Evolutionary conservation across 495 filamentous ascomycete species (phyloP).

Genomic region (Oleoguttula mirabilis): DNA sequence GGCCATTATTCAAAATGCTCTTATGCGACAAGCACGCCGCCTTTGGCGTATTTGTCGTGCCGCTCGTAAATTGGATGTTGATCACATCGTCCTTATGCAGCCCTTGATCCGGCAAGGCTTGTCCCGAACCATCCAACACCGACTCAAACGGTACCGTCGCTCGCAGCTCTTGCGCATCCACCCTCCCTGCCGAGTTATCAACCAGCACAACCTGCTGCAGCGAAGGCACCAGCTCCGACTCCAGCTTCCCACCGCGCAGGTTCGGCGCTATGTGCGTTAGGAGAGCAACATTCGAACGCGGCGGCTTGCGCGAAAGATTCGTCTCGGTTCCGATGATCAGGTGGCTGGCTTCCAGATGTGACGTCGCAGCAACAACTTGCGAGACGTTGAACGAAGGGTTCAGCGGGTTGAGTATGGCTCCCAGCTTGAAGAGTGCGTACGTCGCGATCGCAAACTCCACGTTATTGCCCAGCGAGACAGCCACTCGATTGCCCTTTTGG

Average conservation of each 20-base stretch:
- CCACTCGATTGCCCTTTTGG: constrained; percentile 72
- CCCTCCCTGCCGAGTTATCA: constrained; percentile 61
- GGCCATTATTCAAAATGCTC: constrained; percentile 82
- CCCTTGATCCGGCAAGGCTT: constrained; percentile 30
- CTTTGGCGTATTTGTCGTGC: constrained; percentile 82
- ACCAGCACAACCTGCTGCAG: constrained; percentile 62
- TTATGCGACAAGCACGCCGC: constrained; percentile 79
- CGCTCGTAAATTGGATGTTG: constrained; percentile 95
- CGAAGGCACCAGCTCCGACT: constrained; percentile 55
- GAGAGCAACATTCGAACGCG: constrained; percentile 62
- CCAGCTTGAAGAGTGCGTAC: constrained; percentile 86
- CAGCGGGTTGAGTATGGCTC: constrained; percentile 80
- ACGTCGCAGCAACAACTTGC: constrained; percentile 68
- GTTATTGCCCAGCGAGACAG: constrained; percentile 74
- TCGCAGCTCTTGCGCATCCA: constrained; percentile 37
- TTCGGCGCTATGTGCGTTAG: constrained; percentile 53
- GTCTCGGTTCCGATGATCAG: constrained; percentile 77
- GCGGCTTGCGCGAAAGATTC: constrained; percentile 68
- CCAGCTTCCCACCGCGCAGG: constrained; percentile 38
- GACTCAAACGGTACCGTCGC: constrained; percentile 45
- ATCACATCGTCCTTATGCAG: constrained; percentile 61
- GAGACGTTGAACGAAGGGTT: constrained; percentile 79
- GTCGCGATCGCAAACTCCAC: constrained; percentile 70
- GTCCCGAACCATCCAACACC: constrained; percentile 36
- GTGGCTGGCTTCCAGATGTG: constrained; percentile 61